phyloP scores from a whole-genome alignment of 345 rosid genomes.

The rapeseed (Brassica napus) region Da-Ae NC_063436.1:23676001-23676500 shows the following conservation, averaged over 20 bases:
- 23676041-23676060: conserved; percentile 64
- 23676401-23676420: conserved; percentile 30
- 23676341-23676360: neutral
- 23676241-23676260: conserved; percentile 40
- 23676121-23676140: conserved; percentile 28
- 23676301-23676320: neutral
- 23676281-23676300: conserved; percentile 47
- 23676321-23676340: neutral
- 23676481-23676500: conserved; percentile 35
- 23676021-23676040: conserved; percentile 50
- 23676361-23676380: neutral
- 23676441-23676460: conserved; percentile 48
- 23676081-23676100: conserved; percentile 46
- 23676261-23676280: conserved; percentile 29
- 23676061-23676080: conserved; percentile 48
- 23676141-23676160: conserved; percentile 28
- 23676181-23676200: conserved; percentile 33
- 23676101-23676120: conserved; percentile 44
- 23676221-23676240: conserved; percentile 16
- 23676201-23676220: conserved; percentile 32
- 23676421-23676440: conserved; percentile 31
- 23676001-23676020: conserved; percentile 56
- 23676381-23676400: conserved; percentile 45
- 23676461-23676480: conserved; percentile 55
- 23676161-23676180: conserved; percentile 27